These are phyloP conservation scores for Gaultheria prostrata DNA, from an alignment of 148 eudicot species.

Conservation along the genomic window DNA sequence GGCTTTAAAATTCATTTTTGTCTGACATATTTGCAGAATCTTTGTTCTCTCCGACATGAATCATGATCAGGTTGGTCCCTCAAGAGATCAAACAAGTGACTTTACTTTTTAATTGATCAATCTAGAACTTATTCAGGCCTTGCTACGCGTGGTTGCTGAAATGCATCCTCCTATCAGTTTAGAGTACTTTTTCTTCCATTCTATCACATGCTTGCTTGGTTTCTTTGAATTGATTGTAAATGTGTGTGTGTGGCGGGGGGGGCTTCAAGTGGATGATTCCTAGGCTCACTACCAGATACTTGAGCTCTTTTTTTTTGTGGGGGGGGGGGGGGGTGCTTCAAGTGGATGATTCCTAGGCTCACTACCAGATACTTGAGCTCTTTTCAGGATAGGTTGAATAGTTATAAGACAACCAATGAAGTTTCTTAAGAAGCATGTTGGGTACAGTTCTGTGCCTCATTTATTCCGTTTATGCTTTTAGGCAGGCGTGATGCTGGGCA, in stretches of 20 bases:
- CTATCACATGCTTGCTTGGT: neutral
- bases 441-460: neutral
- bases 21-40: slow-evolving; percentile 24
- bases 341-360: slow-evolving; percentile 10
- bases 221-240: slow-evolving; percentile 4
- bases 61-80: slow-evolving; percentile 28
- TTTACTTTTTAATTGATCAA: slow-evolving; percentile 11
- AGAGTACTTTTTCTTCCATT: slow-evolving; percentile 4
- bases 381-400: neutral
- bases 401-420: neutral
- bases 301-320: neutral
- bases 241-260: too few species aligned
- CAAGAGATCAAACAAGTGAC: slow-evolving; percentile 16
- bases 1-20: slow-evolving; percentile 16
- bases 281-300: slow-evolving; percentile 14
- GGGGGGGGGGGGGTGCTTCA: too few species aligned
- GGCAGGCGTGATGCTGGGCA: neutral
- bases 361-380: slow-evolving; percentile 15
- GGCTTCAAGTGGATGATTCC: slow-evolving; percentile 10
- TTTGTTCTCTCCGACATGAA: slow-evolving; percentile 21
- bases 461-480: neutral
- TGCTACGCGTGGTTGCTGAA: slow-evolving; percentile 26
- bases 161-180: slow-evolving; percentile 11
- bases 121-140: slow-evolving; percentile 24
- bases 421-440: neutral